These are phyloP conservation scores for Plasmodium falciparum DNA, from an alignment of 169 alveolate species.

Conservation along the genomic window DNA sequence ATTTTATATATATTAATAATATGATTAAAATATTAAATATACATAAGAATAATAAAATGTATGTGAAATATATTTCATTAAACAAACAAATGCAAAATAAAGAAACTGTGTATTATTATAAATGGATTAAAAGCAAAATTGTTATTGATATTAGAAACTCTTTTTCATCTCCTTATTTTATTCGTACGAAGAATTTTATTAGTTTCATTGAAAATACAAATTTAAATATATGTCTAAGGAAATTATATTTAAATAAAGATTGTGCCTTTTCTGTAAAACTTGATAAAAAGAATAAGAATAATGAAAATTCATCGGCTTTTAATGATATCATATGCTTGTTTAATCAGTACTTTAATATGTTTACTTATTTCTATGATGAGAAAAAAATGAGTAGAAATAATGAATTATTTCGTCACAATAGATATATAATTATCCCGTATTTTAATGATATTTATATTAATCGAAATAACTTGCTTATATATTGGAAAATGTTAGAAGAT, in stretches of 20 bases:
- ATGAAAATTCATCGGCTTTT: conserved; percentile 24
- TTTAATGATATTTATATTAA: conserved; percentile 58
- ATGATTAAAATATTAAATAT: conserved; percentile 48
- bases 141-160: conserved; percentile 63
- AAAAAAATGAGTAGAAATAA: conserved; percentile 38
- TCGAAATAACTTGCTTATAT: conserved; percentile 29
- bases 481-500: conserved; percentile 53
- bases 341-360: conserved; percentile 45
- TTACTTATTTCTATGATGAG: conserved; percentile 56
- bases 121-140: conserved; percentile 64
- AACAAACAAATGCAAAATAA: conserved; percentile 20
- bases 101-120: conserved; percentile 22
- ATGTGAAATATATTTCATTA: conserved; percentile 33
- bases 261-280: conserved; percentile 42
- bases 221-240: conserved; percentile 49
- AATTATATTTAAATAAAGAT: conserved; percentile 58
- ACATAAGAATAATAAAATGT: conserved; percentile 33
- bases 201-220: conserved; percentile 66
- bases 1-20: conserved; percentile 57
- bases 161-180: conserved; percentile 68
- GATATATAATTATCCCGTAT: conserved; percentile 59
- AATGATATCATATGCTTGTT: conserved; percentile 55
- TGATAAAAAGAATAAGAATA: conserved; percentile 39
- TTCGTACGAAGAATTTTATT: conserved; percentile 63
- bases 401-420: conserved; percentile 37